Conservation (phyloP, 2,329 filamentous ascomycete genomes). For the Alternaria alternata region DNA sequence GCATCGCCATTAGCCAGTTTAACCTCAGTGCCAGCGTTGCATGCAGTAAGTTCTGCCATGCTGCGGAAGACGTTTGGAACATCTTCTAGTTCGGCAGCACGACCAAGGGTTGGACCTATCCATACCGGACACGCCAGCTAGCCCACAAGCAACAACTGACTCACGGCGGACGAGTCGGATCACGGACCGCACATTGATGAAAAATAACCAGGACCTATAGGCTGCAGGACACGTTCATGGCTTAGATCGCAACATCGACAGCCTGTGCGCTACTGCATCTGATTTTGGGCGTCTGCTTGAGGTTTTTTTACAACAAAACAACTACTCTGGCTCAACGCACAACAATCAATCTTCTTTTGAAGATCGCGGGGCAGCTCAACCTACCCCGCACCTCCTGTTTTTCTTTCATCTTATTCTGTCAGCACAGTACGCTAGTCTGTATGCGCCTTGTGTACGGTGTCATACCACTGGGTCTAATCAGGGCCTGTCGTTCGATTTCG, state of each 20-base stretch:
- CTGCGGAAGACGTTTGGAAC: conserved; percentile 94
- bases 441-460: conserved; percentile 26
- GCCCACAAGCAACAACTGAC: conserved; percentile 33
- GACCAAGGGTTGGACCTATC: conserved; percentile 28
- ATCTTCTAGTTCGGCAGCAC: conserved; percentile 70
- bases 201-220: conserved; percentile 38
- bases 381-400: conserved; percentile 57
- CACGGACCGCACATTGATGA: conserved; percentile 25
- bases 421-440: conserved; percentile 21
- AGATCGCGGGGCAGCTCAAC: conserved; percentile 69
- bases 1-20: conserved; percentile 98
- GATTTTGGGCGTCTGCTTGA: conserved; percentile 71
- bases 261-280: conserved; percentile 56
- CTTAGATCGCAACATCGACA: conserved; percentile 77
- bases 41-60: conserved; percentile 99
- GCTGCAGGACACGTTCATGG: conserved; percentile 45
- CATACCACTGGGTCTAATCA: conserved; percentile 11
- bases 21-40: conserved; percentile 96
- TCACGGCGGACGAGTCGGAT: conserved; percentile 22
- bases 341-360: conserved; percentile 62
- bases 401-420: conserved; percentile 27
- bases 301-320: conserved; percentile 86
- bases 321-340: conserved; percentile 77
- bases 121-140: conserved; percentile 37
- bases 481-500: conserved; percentile 9